A percentile compares a stretch with the other conserved stretches of the same genome.
These are phyloP conservation scores for Solanum clarkiae DNA, from an alignment of 257 asterid species.

Conservation along the genomic window DNA sequence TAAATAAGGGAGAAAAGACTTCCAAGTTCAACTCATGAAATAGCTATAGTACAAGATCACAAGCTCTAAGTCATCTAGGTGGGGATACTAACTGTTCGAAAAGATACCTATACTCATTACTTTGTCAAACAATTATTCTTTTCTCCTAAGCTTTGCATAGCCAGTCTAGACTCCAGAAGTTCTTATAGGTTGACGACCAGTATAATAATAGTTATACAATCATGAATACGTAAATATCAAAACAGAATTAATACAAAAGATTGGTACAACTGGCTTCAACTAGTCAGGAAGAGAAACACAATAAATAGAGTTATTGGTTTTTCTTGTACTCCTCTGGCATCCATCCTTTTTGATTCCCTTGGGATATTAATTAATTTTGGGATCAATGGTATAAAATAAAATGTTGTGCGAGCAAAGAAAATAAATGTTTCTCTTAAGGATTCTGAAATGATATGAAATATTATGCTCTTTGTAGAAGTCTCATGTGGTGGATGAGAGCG, in stretches of 20 bases:
- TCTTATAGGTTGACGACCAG: not conserved
- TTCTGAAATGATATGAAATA: not conserved
- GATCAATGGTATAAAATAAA: not conserved
- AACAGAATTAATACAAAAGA: not conserved
- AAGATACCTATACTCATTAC: not conserved
- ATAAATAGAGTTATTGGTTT: not conserved
- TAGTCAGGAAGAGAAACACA: not conserved
- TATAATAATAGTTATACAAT: not conserved
- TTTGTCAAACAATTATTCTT: not conserved
- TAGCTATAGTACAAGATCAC: not conserved
- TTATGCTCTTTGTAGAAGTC: conserved; percentile 33
- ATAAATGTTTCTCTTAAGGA: not conserved
- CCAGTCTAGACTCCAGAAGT: not conserved
- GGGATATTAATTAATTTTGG: not conserved
- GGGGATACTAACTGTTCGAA: not conserved
- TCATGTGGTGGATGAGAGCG: conserved; percentile 48
- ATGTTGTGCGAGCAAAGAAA: not conserved
- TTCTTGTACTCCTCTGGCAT: not conserved
- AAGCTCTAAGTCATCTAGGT: not conserved
- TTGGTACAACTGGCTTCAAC: not conserved
- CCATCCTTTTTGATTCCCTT: not conserved
- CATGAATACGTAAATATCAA: not conserved
- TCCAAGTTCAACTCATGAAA: not conserved
- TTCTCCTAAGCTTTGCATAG: not conserved
- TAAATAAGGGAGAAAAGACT: not conserved